Evolutionary conservation across 257 asterid species (phyloP), one percentile per base, ranked within the genome.

Genomic region (Penstemon eatonii): DNA sequence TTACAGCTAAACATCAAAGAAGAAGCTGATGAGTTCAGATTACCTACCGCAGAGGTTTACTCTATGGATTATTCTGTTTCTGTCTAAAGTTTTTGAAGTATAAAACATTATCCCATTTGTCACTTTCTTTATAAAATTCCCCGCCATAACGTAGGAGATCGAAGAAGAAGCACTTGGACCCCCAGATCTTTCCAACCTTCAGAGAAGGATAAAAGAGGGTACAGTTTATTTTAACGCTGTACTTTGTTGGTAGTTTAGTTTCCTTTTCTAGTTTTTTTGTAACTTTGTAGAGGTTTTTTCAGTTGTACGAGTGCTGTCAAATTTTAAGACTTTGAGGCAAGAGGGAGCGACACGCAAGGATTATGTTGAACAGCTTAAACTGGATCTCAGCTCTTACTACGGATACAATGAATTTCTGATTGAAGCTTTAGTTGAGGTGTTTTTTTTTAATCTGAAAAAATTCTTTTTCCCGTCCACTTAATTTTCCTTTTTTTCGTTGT

Each of bases 371-470:
- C 99, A 87, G 67, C 93, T 92, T 69, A 80, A 78, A 72, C 70
- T 47, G 65, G 98, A 92, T 76, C 78, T 92, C 58, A 58, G 78
- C 66, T 80, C 97, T 37, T 92, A 88, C 70, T 92, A 88, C 75
- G 97, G 96, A 56, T 93, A 93, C 85, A 93, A 93, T 75, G 96
- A 89, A 50, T 90, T 93, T 75, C 83, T 93, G 59, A 82, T 89
- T 73, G 91, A 86, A 64, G 69, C 88, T 8, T 73, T 93, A 77
- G 79, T 90, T 66, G 99, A 93, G 99, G 99, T 93, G 66, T 60
- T 61, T 75, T 42, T 51, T 46, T 50, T 53, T 25, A 8, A 15
- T 69, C 56, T 71, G 10, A 15, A 61, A 41, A n/a, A 36, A 53
- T 42, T 63, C 5, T 12, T 63, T 55, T 50, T 64, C 33, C 12